Base-by-base conservation (phyloP, 352 stramenopile species). In the Phytophthora litchii region DNA sequence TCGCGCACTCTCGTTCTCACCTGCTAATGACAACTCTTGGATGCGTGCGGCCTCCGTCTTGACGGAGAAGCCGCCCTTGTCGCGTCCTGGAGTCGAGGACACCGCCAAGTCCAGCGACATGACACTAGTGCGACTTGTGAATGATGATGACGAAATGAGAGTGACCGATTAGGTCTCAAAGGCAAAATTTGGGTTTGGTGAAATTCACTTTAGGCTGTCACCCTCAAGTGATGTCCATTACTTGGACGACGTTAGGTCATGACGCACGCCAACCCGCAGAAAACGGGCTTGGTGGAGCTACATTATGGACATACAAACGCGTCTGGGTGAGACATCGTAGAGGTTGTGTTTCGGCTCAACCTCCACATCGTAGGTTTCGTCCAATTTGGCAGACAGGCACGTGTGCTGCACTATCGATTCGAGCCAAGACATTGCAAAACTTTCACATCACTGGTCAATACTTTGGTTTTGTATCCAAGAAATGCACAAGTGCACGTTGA, bases 1-100 rank as follows among this genome's bases (percentile, higher is more conserved):
- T 13, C 10, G 3, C 7, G 6, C 7, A 7, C 57, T 34, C 20
- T 59, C 45, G 6, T 16, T 17, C 9, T 54, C 47, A 3, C 34
- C 20, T 0, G 53, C 53, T 21, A 81, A 60, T 23, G 69, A 76
- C 36, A 83, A 53, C 46, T 75, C 65, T 52, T 83, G 74, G 17
- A 81, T 65, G 43, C 65, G 60, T 35, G 52, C 52, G 23, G 53
- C 52, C 43, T 72, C 48, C 27, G 47, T 68, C 57, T 64, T 72
- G 31, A 73, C 45, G 17, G 50, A 64, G 36, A 23, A 49, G 4
- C n/a, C 19, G 20, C 36, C 32, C 37, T 46, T 49, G 20, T 31
- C 31, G 32, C 53, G 35, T 8, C 23, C 25, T 8, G 61, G 49
- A 32, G 54, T n/a, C 12, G 48, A 31, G 20, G 50, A 43, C 47